Evolutionary conservation across 169 alveolate species (phyloP).

Genomic region (Cystoisospora suis): DNA sequence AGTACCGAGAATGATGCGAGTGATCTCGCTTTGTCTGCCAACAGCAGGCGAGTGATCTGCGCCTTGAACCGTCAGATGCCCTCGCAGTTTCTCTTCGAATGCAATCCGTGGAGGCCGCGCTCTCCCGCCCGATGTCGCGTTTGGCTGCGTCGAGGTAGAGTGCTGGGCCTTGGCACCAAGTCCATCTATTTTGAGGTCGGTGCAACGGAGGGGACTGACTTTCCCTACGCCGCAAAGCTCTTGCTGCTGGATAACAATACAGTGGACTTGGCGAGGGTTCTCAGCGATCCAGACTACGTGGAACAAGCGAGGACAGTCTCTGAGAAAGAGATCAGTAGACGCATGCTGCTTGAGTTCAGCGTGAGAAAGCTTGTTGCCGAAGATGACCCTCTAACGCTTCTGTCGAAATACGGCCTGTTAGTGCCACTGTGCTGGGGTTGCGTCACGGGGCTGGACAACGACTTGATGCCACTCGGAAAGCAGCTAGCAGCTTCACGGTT

Average conservation of each 20-base stretch:
- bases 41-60: neutral
- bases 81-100: neutral
- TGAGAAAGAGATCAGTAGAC: neutral
- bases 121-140: neutral
- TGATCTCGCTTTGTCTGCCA: neutral
- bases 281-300: slow-evolving; percentile 13
- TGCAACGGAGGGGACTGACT: neutral
- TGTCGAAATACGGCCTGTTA: neutral
- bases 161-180: neutral
- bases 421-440: slow-evolving; percentile 16
- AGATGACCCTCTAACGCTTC: neutral
- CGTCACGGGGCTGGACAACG: neutral
- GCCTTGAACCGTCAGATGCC: neutral
- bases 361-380: neutral
- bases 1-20: slow-evolving; percentile 1
- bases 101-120: neutral
- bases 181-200: neutral
- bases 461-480: neutral
- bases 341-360: neutral
- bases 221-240: neutral
- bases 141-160: neutral
- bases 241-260: neutral
- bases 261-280: neutral
- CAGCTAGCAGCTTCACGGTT: neutral
- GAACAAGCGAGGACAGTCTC: neutral